Percentiles rank a stretch among this genome's conserved stretches.
phyloP scores from a whole-genome alignment of 768 basidiomycete genomes.

The Lenzites betulinus region DNA sequence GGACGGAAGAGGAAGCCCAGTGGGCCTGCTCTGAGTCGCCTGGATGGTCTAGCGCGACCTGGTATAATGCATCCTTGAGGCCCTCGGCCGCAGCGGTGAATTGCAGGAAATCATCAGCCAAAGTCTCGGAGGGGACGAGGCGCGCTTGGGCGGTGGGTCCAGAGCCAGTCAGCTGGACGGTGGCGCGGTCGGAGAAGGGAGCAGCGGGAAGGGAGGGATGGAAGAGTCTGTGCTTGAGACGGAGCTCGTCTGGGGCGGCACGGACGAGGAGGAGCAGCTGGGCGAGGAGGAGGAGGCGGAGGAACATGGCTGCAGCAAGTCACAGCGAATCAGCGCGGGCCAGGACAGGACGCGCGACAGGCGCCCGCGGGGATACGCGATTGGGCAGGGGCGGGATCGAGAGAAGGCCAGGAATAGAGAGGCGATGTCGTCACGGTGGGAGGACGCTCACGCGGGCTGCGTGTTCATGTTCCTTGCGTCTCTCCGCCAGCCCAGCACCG shows the following conservation, averaged over 20 bases:
- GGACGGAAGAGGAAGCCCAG: constrained; percentile 64
- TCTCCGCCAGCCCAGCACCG: too few species aligned
- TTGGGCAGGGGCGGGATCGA: constrained; percentile 18
- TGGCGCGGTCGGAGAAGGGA: constrained; percentile 47
- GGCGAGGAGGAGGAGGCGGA: constrained; percentile 28
- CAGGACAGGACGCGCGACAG: background rate
- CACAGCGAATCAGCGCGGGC: constrained; percentile 16
- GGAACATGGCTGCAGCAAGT: constrained; percentile 18
- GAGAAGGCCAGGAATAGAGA: constrained; percentile 4
- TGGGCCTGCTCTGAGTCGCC: constrained; percentile 44
- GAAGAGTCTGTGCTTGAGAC: constrained; percentile 54
- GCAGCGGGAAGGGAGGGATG: constrained; percentile 42
- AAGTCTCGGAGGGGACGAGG: constrained; percentile 38
- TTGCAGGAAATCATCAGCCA: constrained; percentile 48
- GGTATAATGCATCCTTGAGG: constrained; percentile 54
- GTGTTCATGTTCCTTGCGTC: background rate
- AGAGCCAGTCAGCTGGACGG: constrained; percentile 37
- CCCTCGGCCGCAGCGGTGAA: constrained; percentile 44
- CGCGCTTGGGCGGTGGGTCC: constrained; percentile 21
- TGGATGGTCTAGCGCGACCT: constrained; percentile 63
- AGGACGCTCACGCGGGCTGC: background rate
- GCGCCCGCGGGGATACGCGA: constrained; percentile 11
- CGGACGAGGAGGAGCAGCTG: constrained; percentile 23
- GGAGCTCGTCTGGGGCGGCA: constrained; percentile 26
- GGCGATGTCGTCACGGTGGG: constrained; percentile 8